Evolutionary conservation across 2,329 filamentous ascomycete genomes (phyloP).

Genomic region (Fusarium chlamydosporum): DNA sequence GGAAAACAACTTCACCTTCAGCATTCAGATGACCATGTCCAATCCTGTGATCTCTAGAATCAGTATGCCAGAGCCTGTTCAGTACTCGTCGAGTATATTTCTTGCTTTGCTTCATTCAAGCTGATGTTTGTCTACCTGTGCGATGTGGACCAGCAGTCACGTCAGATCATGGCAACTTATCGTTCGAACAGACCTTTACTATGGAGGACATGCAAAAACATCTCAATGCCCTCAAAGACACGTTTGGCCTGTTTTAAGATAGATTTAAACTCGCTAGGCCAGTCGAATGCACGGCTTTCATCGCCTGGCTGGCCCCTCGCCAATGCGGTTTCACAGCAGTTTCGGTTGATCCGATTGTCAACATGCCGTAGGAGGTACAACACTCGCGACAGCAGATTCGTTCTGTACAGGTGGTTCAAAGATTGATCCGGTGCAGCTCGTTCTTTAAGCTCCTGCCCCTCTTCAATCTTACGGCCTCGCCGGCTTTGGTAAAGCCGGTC

Average conservation of each 20-base stretch:
- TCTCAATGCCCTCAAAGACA: too few species aligned
- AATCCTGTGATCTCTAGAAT: too few species aligned
- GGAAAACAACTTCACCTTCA: background rate
- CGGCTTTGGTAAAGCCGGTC: background rate
- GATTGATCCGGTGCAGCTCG: background rate
- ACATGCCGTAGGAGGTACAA: background rate
- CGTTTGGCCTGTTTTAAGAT: background rate
- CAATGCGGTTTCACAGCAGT: background rate
- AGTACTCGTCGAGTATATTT: too few species aligned
- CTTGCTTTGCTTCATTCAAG: background rate
- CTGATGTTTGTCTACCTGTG: background rate
- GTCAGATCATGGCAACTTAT: background rate
- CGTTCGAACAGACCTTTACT: background rate
- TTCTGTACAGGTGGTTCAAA: background rate
- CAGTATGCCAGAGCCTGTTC: background rate
- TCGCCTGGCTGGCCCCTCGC: background rate
- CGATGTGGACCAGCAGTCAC: background rate
- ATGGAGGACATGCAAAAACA: background rate
- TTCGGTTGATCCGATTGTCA: background rate
- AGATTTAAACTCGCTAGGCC: too few species aligned
- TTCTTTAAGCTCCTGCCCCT: background rate
- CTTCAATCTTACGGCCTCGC: background rate
- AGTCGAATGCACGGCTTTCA: background rate
- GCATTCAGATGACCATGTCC: too few species aligned
- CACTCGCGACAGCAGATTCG: background rate